These are phyloP conservation scores for Ceratocystis diversiconidia DNA, from an alignment of 2,329 filamentous ascomycete genomes.

Conservation along the genomic window DNA sequence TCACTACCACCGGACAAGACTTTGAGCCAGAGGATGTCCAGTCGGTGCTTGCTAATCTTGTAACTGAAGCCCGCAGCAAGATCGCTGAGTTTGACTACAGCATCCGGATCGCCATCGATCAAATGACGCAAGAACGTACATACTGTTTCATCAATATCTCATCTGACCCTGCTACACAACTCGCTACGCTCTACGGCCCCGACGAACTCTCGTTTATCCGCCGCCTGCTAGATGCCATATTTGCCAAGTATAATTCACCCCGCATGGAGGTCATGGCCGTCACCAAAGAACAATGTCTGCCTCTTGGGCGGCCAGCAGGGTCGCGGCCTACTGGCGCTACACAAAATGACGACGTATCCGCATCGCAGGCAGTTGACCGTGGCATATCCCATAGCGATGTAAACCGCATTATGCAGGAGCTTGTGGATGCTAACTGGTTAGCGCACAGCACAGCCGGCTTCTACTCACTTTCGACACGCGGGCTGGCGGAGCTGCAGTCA, in stretches of 20 bases:
- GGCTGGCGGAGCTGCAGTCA: conserved; percentile 66
- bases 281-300: conserved; percentile 62
- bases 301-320: conserved; percentile 42
- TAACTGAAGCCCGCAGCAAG: conserved; percentile 55
- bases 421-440: conserved; percentile 75
- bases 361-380: conserved; percentile 30
- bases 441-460: conserved; percentile 57
- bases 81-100: conserved; percentile 76
- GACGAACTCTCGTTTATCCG: conserved; percentile 88
- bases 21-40: conserved; percentile 47
- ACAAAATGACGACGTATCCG: conserved; percentile 25
- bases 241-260: conserved; percentile 70
- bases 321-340: conserved; percentile 19
- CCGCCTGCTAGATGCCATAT: conserved; percentile 78
- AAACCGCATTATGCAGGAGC: conserved; percentile 51
- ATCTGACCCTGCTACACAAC: conserved; percentile 70
- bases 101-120: conserved; percentile 61
- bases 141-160: conserved; percentile 81
- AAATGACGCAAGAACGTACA: conserved; percentile 49
- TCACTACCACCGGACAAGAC: conserved; percentile 39
- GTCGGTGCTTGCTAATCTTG: conserved; percentile 52
- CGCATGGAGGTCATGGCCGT: conserved; percentile 75
- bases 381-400: conserved; percentile 65
- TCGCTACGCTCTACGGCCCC: conserved; percentile 64
- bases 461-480: conserved; percentile 62